phyloP scores from a whole-genome alignment of 1,139 yeast species.

The Blastobotrys aristatus region DNA sequence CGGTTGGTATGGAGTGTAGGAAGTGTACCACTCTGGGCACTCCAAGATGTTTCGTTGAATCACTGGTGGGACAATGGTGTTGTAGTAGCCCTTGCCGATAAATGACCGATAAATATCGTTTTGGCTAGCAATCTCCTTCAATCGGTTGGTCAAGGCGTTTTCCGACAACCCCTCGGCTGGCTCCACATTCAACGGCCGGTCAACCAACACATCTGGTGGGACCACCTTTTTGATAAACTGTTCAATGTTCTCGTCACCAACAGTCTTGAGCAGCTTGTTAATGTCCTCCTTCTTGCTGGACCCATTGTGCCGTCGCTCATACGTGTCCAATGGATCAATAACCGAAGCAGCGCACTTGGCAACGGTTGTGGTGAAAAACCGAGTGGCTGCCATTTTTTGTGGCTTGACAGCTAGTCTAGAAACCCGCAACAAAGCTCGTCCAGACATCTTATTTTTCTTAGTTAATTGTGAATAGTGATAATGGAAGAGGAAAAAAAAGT shows the following conservation, averaged over 20 bases:
- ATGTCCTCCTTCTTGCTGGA: constrained; percentile 62
- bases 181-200: constrained; percentile 56
- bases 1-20: constrained; percentile 97
- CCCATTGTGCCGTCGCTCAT: constrained; percentile 88
- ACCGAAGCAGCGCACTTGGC: constrained; percentile 38
- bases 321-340: constrained; percentile 59
- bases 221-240: constrained; percentile 68
- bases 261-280: constrained; percentile 53
- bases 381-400: background rate
- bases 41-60: constrained; percentile 89
- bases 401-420: constrained; percentile 6
- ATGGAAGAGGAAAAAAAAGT: constrained; percentile 7
- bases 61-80: constrained; percentile 85
- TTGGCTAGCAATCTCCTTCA: constrained; percentile 64
- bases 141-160: constrained; percentile 67
- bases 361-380: constrained; percentile 33
- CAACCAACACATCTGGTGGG: constrained; percentile 68
- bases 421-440: constrained; percentile 15
- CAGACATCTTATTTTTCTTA: constrained; percentile 12
- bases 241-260: constrained; percentile 65
- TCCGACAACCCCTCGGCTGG: constrained; percentile 77
- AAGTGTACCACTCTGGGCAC: constrained; percentile 97
- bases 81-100: constrained; percentile 93
- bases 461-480: background rate
- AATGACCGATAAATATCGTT: constrained; percentile 67